phyloP scores from a whole-genome alignment of 805 yeast genomes.

The Dipodascus albidus region DNA sequence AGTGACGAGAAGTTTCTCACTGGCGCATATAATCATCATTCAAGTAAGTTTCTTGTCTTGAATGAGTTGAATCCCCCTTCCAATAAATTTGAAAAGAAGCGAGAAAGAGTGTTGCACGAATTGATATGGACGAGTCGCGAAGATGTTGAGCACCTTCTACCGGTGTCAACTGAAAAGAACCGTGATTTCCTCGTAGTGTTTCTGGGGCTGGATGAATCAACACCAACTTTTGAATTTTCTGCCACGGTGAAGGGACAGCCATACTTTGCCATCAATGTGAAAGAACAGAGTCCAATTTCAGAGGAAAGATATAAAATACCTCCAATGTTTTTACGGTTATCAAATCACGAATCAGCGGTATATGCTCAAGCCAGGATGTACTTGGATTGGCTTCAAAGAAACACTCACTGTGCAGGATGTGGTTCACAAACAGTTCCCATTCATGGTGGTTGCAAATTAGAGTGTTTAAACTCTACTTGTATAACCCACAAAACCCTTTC shows the following conservation, averaged over 20 bases:
- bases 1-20: constrained; percentile 41
- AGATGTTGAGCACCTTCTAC: constrained; percentile 23
- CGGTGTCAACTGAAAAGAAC: constrained; percentile 22
- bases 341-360: constrained; percentile 43
- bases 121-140: constrained; percentile 14
- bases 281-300: constrained; percentile 6
- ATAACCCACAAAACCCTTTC: constrained; percentile 38
- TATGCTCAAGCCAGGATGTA: constrained; percentile 77
- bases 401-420: constrained; percentile 78
- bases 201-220: constrained; percentile 6
- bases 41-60: constrained; percentile 40
- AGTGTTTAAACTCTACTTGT: constrained; percentile 26
- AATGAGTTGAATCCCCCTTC: constrained; percentile 13
- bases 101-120: not conserved
- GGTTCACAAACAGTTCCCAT: constrained; percentile 37
- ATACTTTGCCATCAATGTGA: constrained; percentile 19
- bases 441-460: constrained; percentile 31
- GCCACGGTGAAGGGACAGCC: constrained; percentile 15
- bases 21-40: constrained; percentile 32
- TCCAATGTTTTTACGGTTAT: constrained; percentile 22
- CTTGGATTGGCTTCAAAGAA: constrained; percentile 71
- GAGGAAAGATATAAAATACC: constrained; percentile 21
- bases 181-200: constrained; percentile 26
- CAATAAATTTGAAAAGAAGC: not conserved
- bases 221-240: constrained; percentile 11